Base-by-base conservation (phyloP, 805 yeast species). In the Lipomyces mesembrius region DNA sequence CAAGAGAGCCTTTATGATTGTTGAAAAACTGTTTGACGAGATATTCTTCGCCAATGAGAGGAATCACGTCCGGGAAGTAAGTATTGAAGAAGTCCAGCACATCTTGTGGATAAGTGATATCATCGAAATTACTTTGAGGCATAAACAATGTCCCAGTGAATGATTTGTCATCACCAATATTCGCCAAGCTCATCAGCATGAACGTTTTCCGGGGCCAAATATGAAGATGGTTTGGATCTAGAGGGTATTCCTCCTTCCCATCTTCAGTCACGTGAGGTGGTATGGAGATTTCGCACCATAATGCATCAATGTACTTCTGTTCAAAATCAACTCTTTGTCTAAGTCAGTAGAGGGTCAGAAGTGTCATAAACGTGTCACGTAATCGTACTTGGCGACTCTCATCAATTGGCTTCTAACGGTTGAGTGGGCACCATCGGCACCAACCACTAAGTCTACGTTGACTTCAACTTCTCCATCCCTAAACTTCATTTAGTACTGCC, bases 111-210 rank as follows among this genome's bases (percentile, higher is more conserved):
- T 82, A 73, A 51, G 80, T 75, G 39, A 89, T 71, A 2, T 83
- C 77, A 63, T 89, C 90, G 27, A 89, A 85, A 20, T 89, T 74
- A 4, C 78, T 74, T 88, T 92, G 88, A 1, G 97, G 91, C 11
- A 91, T 92, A 80, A 93, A 93, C 71, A 92, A 87, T 0, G 98
- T 93, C 1, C 91, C 88, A 0, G 97, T 93, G 77, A 92, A 93
- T 5, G 96, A 88, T 0, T 94, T 95, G 75, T 91, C 96, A n/a
- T 57, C 61, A n/a, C 69, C 69, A 29, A 79, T 77, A 72, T 93
- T 93, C 9, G 98, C 90, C 66, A 93, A 82, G 0, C 97, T 97
- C 74, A 93, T 93, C 72, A 93, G 83, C 98, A 93, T 93, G 75
- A 82, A 91, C 62, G 90, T 83, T 66, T 87, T 85, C 57, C 97